These are phyloP conservation scores for Suillus bovinus DNA, from an alignment of 768 basidiomycete species.

Conservation along the genomic window DNA sequence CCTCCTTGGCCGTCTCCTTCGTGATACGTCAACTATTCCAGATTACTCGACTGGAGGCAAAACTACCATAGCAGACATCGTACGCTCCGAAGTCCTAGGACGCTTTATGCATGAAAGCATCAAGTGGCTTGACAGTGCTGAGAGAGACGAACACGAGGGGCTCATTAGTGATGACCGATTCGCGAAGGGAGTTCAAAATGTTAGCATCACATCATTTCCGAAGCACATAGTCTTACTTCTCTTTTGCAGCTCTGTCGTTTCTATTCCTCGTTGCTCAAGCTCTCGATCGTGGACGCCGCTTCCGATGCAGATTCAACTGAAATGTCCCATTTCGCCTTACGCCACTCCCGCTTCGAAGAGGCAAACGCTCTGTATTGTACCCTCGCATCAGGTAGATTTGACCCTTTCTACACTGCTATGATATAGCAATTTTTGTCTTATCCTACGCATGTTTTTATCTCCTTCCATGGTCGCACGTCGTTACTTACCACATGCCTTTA, in stretches of 20 bases:
- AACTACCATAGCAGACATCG: conserved; percentile 63
- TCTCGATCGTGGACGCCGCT: conserved; percentile 58
- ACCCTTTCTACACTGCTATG: conserved; percentile 8
- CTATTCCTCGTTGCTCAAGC: conserved; percentile 68
- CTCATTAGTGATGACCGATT: conserved; percentile 71
- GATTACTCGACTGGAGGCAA: conserved; percentile 43
- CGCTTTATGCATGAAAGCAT: conserved; percentile 72
- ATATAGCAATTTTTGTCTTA: conserved; percentile 10
- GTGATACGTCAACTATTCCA: conserved; percentile 54
- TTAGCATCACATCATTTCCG: conserved; percentile 34
- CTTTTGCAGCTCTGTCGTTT: conserved; percentile 68
- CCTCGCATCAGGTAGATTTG: conserved; percentile 47
- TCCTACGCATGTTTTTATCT: conserved; percentile 12
- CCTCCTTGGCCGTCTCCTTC: conserved; percentile 65
- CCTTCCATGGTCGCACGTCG: conserved; percentile 2
- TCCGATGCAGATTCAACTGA: conserved; percentile 73
- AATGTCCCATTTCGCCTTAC: conserved; percentile 76
- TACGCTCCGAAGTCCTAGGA: conserved; percentile 65
- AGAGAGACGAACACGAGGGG: conserved; percentile 68
- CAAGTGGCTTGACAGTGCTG: conserved; percentile 68
- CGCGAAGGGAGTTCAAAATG: conserved; percentile 70
- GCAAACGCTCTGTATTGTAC: conserved; percentile 71
- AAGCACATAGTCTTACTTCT: conserved; percentile 11
- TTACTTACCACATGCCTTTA: conserved; percentile 4
- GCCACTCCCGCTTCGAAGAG: conserved; percentile 73